A percentile compares a stretch with the other conserved stretches of the same genome.
These are phyloP conservation scores for Rosa hybrid DNA, from an alignment of 331 rosid species.

Conservation along the genomic window DNA sequence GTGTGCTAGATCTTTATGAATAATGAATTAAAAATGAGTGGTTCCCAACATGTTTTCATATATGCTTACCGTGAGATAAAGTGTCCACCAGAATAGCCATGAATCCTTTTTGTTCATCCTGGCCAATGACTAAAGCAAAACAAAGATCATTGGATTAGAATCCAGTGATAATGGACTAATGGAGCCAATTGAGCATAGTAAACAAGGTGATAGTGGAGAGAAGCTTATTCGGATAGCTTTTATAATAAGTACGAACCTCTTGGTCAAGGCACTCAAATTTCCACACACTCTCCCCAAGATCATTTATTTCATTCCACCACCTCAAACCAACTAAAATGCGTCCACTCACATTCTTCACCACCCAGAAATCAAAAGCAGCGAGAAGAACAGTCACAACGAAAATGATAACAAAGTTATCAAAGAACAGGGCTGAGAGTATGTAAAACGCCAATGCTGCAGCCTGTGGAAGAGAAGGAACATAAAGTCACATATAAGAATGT, in stretches of 20 bases:
- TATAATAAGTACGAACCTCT: conserved; percentile 53
- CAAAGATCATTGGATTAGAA: conserved; percentile 20
- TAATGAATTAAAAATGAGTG: background rate
- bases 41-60: conserved; percentile 9
- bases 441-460: conserved; percentile 90
- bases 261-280: conserved; percentile 97
- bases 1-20: background rate
- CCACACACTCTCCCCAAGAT: conserved; percentile 96
- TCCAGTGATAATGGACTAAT: background rate
- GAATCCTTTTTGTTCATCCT: conserved; percentile 97
- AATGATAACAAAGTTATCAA: conserved; percentile 84
- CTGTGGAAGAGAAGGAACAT: conserved; percentile 41
- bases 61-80: conserved; percentile 72
- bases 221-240: conserved; percentile 1
- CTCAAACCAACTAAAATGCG: conserved; percentile 92
- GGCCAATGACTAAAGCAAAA: conserved; percentile 63
- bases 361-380: conserved; percentile 97
- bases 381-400: conserved; percentile 95
- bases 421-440: conserved; percentile 82
- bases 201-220: conserved; percentile 14
- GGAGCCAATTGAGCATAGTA: conserved; percentile 14
- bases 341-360: conserved; percentile 95
- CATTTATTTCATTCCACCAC: conserved; percentile 99
- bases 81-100: conserved; percentile 97
- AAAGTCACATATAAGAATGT: conserved; percentile 16